Percentiles rank a stretch among this genome's conserved stretches.
Conservation (phyloP, 768 basidiomycete species). For the Sporobolomyces phaffii region DNA sequence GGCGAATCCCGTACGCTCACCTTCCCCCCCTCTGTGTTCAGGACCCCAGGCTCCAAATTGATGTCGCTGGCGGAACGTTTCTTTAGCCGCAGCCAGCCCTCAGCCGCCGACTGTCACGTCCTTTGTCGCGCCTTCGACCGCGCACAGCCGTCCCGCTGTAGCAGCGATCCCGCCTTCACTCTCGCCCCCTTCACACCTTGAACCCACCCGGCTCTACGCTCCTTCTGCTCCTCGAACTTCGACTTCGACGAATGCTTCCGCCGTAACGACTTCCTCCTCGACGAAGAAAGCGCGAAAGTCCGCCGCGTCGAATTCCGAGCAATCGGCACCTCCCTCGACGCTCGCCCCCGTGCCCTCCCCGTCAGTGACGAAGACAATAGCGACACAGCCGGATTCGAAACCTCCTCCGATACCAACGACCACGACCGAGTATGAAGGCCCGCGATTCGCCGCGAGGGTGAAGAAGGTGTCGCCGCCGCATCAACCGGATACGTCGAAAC, state of each 20-base stretch:
- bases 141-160: background rate
- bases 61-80: background rate
- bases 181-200: background rate
- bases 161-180: conserved; percentile 2
- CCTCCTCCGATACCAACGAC: background rate
- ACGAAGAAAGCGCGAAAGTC: conserved; percentile 10
- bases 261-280: background rate
- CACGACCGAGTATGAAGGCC: background rate
- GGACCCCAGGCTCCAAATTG: background rate
- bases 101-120: background rate
- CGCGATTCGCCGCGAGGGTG: background rate
- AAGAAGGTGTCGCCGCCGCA: background rate
- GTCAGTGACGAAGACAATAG: background rate
- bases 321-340: background rate
- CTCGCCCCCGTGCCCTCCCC: background rate
- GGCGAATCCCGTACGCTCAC: conserved; percentile 17
- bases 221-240: background rate
- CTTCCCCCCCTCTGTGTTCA: background rate
- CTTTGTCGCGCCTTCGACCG: background rate
- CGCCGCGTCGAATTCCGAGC: background rate
- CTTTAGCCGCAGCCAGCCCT: background rate
- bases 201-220: background rate
- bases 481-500: background rate
- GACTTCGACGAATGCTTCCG: background rate
- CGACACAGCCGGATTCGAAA: background rate